Percentiles rank a stretch among this genome's conserved stretches.
phyloP scores from a whole-genome alignment of 768 basidiomycete species.

The Boletus eberwhitei region DNA sequence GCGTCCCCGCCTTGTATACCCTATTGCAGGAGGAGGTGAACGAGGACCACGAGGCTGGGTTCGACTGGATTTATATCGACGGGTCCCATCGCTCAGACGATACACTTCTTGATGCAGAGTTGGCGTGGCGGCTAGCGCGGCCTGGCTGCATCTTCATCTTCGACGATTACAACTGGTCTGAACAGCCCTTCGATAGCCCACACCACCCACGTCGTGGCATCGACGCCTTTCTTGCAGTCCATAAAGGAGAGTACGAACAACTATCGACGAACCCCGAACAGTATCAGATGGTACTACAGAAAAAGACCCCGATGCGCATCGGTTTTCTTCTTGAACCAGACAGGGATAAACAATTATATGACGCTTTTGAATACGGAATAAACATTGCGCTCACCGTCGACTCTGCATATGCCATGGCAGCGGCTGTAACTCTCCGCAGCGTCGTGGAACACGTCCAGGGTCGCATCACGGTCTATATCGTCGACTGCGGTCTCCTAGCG shows the following conservation, averaged over 20 bases:
- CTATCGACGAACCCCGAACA: slow-evolving; percentile 34
- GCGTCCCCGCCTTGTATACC: slow-evolving; percentile 47
- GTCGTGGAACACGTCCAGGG: slow-evolving; percentile 33
- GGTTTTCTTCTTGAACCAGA: slow-evolving; percentile 38
- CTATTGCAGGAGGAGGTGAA: slow-evolving; percentile 46
- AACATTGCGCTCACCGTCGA: slow-evolving; percentile 46
- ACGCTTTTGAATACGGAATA: slow-evolving; percentile 43
- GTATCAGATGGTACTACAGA: slow-evolving; percentile 54
- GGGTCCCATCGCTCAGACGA: slow-evolving; percentile 60
- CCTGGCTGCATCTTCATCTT: slow-evolving; percentile 52
- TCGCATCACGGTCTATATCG: slow-evolving; percentile 47
- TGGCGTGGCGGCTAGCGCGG: slow-evolving; percentile 53
- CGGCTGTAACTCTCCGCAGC: slow-evolving; percentile 47
- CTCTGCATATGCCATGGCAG: slow-evolving; percentile 44
- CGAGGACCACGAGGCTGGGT: slow-evolving; percentile 35
- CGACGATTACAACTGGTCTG: slow-evolving; percentile 56
- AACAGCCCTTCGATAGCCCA: slow-evolving; percentile 43
- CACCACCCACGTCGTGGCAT: slow-evolving; percentile 57
- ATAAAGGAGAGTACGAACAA: slow-evolving; percentile 44
- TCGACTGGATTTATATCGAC: slow-evolving; percentile 59
- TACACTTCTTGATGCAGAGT: slow-evolving; percentile 57
- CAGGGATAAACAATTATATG: background rate
- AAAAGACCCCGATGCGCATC: slow-evolving; percentile 50
- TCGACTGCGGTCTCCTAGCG: slow-evolving; percentile 43
- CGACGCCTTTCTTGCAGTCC: slow-evolving; percentile 51